Base-by-base conservation (phyloP, 768 basidiomycete genomes). In the Steccherinum ochraceum region DNA sequence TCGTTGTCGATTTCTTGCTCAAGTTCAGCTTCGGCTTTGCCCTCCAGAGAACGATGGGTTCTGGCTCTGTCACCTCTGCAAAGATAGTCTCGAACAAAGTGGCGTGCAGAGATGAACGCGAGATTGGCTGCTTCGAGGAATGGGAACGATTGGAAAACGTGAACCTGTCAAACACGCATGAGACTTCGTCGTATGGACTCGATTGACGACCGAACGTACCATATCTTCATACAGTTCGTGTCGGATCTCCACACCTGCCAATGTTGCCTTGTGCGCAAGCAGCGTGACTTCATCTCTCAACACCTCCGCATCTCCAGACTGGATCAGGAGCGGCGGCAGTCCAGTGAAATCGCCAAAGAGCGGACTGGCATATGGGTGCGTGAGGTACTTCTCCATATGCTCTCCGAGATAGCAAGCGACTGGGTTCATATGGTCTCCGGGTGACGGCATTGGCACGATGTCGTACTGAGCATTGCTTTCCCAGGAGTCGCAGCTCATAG, bases 401-500 rank as follows among this genome's bases (percentile, higher is more conserved):
- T 83, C 86, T 13, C 94, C 95, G 12, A 98, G 83, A 62, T 97
- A 96, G 60, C 94, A 85, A n/a, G 82, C 80, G 48, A 99, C 86
- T 1, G 95, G 95, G 63, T 98, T 89, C 61, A 97, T 76, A 64
- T 94, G 93, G 61, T 92, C 89, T 52, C 84, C 84, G 1, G 72
- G 71, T 18, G 75, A 69, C 3, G 89, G 89, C 45, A 75, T 74
- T 2, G 89, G 85, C 1, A 93, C 80, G 42, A 94, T 83, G 64
- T 93, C 92, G 65, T 75, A 93, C n/a, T 76, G 69, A 23, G 86
- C 83, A 65, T 97, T 97, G 50, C 87, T 89, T 24, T 95, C 92
- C 78, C 95, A 98, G n/a, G 93, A 95, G 50, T 93, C 90, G 65
- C 93, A 97, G 57, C 92, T 94, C 83, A 96, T 90, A 0, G 96